Conservation (phyloP, 2,329 filamentous ascomycete species). For the Escovopsis weberi region DNA sequence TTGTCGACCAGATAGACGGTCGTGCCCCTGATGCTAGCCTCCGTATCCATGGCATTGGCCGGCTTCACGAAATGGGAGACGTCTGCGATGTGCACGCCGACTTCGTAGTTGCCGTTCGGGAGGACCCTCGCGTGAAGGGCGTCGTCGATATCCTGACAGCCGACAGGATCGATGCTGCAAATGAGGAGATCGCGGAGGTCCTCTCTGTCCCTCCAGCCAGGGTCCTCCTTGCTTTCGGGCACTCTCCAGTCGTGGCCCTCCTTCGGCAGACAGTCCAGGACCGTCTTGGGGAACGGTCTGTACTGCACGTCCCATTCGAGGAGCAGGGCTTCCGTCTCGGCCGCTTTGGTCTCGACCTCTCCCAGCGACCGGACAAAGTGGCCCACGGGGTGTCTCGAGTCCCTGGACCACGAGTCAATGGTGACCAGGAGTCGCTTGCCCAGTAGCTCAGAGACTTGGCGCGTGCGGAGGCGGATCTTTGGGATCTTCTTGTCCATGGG, state of each 20-base stretch:
- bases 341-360: conserved; percentile 91
- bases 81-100: conserved; percentile 96
- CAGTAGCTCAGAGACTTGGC: conserved; percentile 75
- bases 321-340: conserved; percentile 87
- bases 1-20: conserved; percentile 98
- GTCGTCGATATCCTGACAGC: conserved; percentile 97
- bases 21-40: conserved; percentile 86
- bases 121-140: conserved; percentile 75
- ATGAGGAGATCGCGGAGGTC: conserved; percentile 79
- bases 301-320: conserved; percentile 97
- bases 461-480: conserved; percentile 84
- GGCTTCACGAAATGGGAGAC: conserved; percentile 99
- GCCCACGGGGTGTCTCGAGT: conserved; percentile 81
- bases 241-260: conserved; percentile 94
- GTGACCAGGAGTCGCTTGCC: conserved; percentile 87
- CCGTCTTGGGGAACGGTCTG: conserved; percentile 87
- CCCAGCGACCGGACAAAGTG: conserved; percentile 90
- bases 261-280: conserved; percentile 78
- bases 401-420: conserved; percentile 89
- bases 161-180: conserved; percentile 92
- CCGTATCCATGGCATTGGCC: conserved; percentile 90
- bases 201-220: conserved; percentile 72
- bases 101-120: conserved; percentile 87
- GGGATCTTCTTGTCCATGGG: conserved; percentile 98
- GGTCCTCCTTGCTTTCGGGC: conserved; percentile 61